These are phyloP conservation scores for Lathyrus aphaca DNA, from an alignment of 306 rosid genomes.

Conservation along the genomic window DNA sequence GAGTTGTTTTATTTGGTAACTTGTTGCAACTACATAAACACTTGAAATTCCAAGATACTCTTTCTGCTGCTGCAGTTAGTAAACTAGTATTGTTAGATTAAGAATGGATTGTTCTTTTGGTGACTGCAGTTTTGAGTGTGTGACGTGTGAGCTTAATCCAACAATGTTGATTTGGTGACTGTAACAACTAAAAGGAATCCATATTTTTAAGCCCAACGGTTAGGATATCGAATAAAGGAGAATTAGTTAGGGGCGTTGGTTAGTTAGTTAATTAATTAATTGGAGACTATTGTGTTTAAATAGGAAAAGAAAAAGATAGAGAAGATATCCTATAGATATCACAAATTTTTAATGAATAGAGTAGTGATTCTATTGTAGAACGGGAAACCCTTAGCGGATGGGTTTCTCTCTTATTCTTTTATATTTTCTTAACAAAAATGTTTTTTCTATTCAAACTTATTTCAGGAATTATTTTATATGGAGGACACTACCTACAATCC, in stretches of 20 bases:
- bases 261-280: no score
- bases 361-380: neutral
- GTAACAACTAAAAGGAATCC: neutral
- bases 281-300: no score
- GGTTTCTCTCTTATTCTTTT: neutral
- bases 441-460: neutral
- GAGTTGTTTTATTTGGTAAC: slow-evolving; percentile 21
- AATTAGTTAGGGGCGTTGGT: no score
- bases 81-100: neutral
- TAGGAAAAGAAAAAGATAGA: no score
- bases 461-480: neutral
- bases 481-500: neutral
- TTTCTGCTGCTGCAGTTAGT: neutral
- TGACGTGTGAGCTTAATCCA: neutral
- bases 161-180: neutral
- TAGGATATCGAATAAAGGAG: no score
- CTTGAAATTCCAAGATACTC: slow-evolving; percentile 2
- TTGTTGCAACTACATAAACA: neutral
- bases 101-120: neutral
- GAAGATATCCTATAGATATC: no score
- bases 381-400: neutral
- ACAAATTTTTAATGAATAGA: neutral
- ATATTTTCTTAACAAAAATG: neutral
- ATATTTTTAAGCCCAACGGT: neutral
- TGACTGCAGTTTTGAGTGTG: neutral